Evolutionary conservation across 257 asterid genomes (phyloP).

Genomic region (Asclepias syriaca): DNA sequence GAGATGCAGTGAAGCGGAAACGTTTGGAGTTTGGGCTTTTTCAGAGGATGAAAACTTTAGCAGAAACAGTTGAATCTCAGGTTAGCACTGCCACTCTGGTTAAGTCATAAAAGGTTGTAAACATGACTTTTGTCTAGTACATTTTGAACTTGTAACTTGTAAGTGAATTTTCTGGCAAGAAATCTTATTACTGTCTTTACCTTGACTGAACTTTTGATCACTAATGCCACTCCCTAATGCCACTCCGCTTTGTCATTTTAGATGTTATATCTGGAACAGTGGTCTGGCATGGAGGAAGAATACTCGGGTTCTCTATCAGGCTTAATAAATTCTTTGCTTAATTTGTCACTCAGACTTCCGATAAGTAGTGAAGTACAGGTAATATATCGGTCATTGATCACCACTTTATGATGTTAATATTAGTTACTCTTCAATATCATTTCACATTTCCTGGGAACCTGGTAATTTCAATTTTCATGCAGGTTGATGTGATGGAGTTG

Average conservation of each 20-base stretch:
- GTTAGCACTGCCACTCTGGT: slow-evolving; percentile 31
- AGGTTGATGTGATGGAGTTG: slow-evolving; percentile 41
- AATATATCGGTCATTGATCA: slow-evolving; percentile 9
- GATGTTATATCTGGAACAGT: slow-evolving; percentile 69
- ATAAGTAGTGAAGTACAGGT: slow-evolving; percentile 53
- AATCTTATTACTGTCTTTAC: not conserved
- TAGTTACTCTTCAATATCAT: not conserved
- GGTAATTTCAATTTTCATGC: slow-evolving; percentile 9
- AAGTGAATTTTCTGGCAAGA: not conserved
- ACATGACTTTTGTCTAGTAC: not conserved
- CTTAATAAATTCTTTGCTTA: slow-evolving; percentile 45
- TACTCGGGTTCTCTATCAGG: slow-evolving; percentile 48
- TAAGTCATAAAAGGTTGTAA: not conserved
- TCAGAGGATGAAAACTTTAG: slow-evolving; percentile 32
- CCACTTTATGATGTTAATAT: not conserved
- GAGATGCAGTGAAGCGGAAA: slow-evolving; percentile 38
- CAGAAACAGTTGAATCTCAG: slow-evolving; percentile 52
- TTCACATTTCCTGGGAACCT: not conserved
- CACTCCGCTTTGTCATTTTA: slow-evolving; percentile 6
- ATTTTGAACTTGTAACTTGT: too few species aligned
- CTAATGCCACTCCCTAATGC: not conserved
- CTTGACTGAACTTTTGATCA: not conserved
- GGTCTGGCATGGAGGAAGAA: slow-evolving; percentile 60
- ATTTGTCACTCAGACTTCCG: slow-evolving; percentile 64
- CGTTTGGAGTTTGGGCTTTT: slow-evolving; percentile 41